These are phyloP conservation scores for Paramecium bursaria DNA, from an alignment of 73 alveolate species.

Conservation along the genomic window DNA sequence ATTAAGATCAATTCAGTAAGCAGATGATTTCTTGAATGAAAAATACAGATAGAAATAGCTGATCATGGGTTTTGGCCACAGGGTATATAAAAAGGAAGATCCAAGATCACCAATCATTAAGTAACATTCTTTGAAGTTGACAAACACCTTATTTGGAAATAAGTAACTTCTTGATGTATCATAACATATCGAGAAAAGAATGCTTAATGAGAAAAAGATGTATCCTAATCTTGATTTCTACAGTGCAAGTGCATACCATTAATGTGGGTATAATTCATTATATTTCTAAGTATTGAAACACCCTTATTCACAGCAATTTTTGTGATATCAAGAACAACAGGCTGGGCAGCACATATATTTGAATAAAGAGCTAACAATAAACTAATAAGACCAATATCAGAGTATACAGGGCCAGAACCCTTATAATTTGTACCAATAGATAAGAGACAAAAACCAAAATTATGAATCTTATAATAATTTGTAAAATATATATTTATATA, in stretches of 20 bases:
- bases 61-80: conserved; percentile 86
- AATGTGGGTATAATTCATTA: conserved; percentile 62
- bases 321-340: conserved; percentile 64
- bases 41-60: conserved; percentile 70
- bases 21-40: conserved; percentile 66
- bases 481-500: no score
- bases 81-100: conserved; percentile 82
- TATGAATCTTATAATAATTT: no score
- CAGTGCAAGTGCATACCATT: conserved; percentile 77
- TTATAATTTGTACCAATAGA: conserved; percentile 55
- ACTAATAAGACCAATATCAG: conserved; percentile 73
- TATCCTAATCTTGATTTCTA: conserved; percentile 84
- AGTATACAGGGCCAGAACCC: conserved; percentile 74
- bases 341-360: conserved; percentile 84
- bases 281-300: background rate
- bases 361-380: conserved; percentile 79
- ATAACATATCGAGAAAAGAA: conserved; percentile 75
- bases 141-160: conserved; percentile 71
- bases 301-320: conserved; percentile 39
- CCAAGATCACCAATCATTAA: conserved; percentile 80
- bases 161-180: conserved; percentile 65
- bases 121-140: conserved; percentile 65
- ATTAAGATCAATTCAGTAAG: conserved; percentile 65
- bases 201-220: conserved; percentile 78
- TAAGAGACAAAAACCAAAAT: conserved; percentile 36